Evolutionary conservation across 345 rosid species (phyloP), one percentile per base, ranked within the genome.

Genomic region (Eutrema yunnanense): DNA sequence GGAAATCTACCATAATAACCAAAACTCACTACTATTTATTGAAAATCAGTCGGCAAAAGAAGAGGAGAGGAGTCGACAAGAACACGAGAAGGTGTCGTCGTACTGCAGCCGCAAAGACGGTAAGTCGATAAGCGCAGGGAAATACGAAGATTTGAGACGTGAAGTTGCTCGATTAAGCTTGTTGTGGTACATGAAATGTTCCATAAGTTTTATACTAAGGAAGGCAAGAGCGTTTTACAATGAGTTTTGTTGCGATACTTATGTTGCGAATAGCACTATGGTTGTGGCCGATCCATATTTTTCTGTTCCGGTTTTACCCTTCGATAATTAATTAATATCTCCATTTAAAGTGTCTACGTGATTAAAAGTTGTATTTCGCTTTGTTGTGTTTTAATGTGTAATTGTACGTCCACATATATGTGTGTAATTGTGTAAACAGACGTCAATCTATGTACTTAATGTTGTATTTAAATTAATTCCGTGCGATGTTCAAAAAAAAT

Each of bases 191-290:
- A 44, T 78, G 75, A 70, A 50, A 67, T 66, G 80, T 47, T 75
- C 84, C 50, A 76, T 81, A 70, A 78, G 81, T 74, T 72, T 47
- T 74, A 69, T 81, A 47, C 48, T 80, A 36, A 73, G 80, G 77
- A 81, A 73, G 79, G 84, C 84, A 13, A 81, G 78, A 75, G 78
- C 84, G 22, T 83, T 83, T 61, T 81, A 69, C 83, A 81, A 81
- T 38, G 84, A 78, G 72, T 72, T 72, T 41, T 81, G 74, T 54
- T 62, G 80, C 30, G 86, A 80, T 38, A 71, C 67, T 54, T 72
- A 55, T 34, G 75, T 22, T 29, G 66, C 60, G 41, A 8, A 54
- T 14, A 29, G 12, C 47, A 62, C 61, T 37, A 48, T 41, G 71
- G 52, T 43, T 46, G 8, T 60, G 22, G 82, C 72, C 8, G 81